Base-by-base conservation (phyloP, 2,329 filamentous ascomycete species). In the Davidsoniella virescens region DNA sequence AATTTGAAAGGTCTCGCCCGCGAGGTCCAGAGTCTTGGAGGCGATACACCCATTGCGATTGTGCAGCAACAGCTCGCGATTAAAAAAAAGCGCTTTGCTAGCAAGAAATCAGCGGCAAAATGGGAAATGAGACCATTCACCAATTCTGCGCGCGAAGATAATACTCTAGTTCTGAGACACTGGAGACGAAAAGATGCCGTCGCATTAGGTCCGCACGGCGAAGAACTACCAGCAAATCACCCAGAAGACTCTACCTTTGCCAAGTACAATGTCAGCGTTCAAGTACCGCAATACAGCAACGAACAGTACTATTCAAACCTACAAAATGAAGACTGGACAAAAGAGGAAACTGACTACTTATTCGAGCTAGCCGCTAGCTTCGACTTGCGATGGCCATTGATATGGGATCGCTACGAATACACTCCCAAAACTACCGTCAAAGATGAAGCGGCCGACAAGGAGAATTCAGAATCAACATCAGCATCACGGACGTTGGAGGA, bases 401-500 rank as follows among this genome's bases (percentile, higher is more conserved):
- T 98, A 54, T 86, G 82, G 71, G 92, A 98, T 63, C 84, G 90
- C 52, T 98, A 95, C 66, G 85, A 94, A 49, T 94, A 77, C 62
- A 66, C 62, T 3, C 70, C 73, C 2, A 65, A 67, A 26, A 61
- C 66, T 2, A 63, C 65, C 2, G 67, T 70, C 44, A 66, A 65
- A 48, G 66, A 72, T 44, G 67, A 67, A 1, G 67, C 68, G 3
- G 64, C 60, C 16, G 66, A 70, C 38, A 67, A 66, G 42, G 66
- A 70, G 54, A 68, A 33, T 10, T 9, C 7, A 4, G 67, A 79
- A 29, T 64, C 72, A 1, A 70, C 71, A 4, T 60, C 68, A 2
- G 75, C 71, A 51, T 63, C 61, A 6, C 78, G 92, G 40, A 80
- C 78, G 1, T 79, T 95, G 71, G 92, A 98, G 63, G 87, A 94